A percentile compares a stretch with the other conserved stretches of the same genome.
Conservation (phyloP, 1,284 basidiomycete genomes). For the Wallemia hederae region DNA sequence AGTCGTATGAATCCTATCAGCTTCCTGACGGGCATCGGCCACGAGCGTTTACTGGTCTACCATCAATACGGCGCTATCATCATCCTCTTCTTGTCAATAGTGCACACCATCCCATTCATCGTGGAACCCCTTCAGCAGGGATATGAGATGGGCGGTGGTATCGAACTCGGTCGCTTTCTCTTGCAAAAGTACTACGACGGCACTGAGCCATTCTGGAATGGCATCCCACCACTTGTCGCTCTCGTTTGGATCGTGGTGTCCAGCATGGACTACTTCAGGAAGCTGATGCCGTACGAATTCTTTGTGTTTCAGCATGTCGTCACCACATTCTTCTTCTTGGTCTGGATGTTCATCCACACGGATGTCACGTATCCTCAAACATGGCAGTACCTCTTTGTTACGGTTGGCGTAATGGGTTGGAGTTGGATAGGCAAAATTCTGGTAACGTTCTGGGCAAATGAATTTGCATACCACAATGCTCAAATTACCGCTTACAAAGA, state of each 20-base stretch:
- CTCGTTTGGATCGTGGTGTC: background rate
- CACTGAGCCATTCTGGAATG: no score
- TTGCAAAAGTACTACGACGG: no score
- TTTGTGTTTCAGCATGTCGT: slow-evolving; percentile 11
- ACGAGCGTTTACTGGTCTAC: slow-evolving; percentile 11
- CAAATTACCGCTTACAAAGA: slow-evolving; percentile 3
- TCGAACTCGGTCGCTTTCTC: no score
- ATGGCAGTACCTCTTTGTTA: slow-evolving; percentile 5
- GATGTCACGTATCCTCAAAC: slow-evolving; percentile 6
- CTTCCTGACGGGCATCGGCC: slow-evolving; percentile 9
- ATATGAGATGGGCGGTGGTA: no score
- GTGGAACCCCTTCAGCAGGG: slow-evolving; percentile 8
- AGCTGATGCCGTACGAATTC: slow-evolving; percentile 12
- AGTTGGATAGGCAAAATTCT: background rate
- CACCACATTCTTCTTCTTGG: slow-evolving; percentile 9
- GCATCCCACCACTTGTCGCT: background rate
- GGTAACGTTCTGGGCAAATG: background rate
- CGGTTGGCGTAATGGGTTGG: background rate
- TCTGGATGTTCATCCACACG: slow-evolving; percentile 7
- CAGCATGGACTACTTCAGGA: slow-evolving; percentile 5
- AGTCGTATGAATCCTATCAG: slow-evolving; percentile 12
- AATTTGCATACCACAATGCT: background rate
- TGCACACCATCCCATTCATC: slow-evolving; percentile 12
- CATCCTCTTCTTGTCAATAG: slow-evolving; percentile 10
- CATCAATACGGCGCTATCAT: slow-evolving; percentile 11